A percentile compares a stretch with the other conserved stretches of the same genome.
Evolutionary conservation across 2,329 filamentous ascomycete species (phyloP).

Genomic region (Coniochaeta pulveracea): DNA sequence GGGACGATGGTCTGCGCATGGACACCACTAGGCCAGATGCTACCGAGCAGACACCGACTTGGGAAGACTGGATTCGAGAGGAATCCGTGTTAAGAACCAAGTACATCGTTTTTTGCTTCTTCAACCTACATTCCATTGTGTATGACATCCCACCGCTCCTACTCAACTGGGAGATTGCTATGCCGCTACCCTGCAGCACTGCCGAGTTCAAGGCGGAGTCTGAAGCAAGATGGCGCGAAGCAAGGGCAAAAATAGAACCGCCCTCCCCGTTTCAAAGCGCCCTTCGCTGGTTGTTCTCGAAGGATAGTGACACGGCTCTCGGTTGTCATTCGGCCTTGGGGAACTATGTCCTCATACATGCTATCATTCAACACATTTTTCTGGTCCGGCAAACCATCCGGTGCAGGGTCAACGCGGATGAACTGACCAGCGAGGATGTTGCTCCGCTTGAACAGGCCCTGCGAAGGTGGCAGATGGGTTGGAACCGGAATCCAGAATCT

Average conservation of each 20-base stretch:
- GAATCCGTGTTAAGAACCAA: constrained; percentile 43
- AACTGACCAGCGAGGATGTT: constrained; percentile 29
- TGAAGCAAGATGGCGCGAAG: constrained; percentile 33
- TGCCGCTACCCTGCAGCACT: constrained; percentile 41
- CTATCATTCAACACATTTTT: constrained; percentile 41
- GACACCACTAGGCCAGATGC: constrained; percentile 6
- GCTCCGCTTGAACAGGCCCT: constrained; percentile 31
- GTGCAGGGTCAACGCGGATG: constrained; percentile 11
- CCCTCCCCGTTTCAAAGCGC: constrained; percentile 19
- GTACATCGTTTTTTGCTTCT: constrained; percentile 40
- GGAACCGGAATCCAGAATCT: constrained; percentile 40
- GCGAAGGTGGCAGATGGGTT: constrained; percentile 36
- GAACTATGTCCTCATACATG: constrained; percentile 42
- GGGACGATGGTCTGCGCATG: constrained; percentile 34
- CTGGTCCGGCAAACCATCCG: constrained; percentile 27
- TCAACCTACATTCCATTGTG: constrained; percentile 49
- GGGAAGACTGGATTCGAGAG: constrained; percentile 38
- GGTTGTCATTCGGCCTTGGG: constrained; percentile 31
- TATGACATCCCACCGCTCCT: constrained; percentile 50
- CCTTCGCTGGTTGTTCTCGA: constrained; percentile 17
- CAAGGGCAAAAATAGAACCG: constrained; percentile 10
- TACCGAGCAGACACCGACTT: constrained; percentile 15
- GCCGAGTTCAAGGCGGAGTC: constrained; percentile 43
- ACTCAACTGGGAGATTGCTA: constrained; percentile 39
- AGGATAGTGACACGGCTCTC: constrained; percentile 8